phyloP scores from a whole-genome alignment of 345 rosid genomes.

The Turritis glabra region DNA sequence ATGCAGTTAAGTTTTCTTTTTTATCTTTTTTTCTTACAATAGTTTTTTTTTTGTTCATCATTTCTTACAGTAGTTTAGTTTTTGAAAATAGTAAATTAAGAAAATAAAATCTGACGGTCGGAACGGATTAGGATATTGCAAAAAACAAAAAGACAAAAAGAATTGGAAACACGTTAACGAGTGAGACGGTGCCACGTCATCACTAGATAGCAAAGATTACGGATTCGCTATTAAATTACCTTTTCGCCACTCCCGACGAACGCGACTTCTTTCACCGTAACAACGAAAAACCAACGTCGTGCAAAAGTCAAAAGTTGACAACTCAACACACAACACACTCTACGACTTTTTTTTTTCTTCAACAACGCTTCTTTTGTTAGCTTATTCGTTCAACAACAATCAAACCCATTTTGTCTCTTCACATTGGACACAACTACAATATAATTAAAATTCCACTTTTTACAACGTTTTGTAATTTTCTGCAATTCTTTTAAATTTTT shows the following conservation, averaged over 20 bases:
- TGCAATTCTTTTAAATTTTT: background rate
- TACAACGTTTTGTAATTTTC: conserved; percentile 27
- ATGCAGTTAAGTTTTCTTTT: too few relatives aligned
- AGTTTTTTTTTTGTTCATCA: too few relatives aligned
- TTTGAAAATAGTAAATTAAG: too few relatives aligned
- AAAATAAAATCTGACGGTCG: background rate
- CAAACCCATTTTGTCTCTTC: conserved; percentile 24
- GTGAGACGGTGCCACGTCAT: conserved; percentile 24
- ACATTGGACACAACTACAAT: conserved; percentile 33
- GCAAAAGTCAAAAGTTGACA: conserved; percentile 40
- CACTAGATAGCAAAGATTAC: conserved; percentile 9
- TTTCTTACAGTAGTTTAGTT: too few relatives aligned
- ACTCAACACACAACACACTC: conserved; percentile 22
- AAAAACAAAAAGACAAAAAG: background rate
- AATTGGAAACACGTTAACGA: background rate
- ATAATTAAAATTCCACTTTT: conserved; percentile 28
- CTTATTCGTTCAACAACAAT: conserved; percentile 32
- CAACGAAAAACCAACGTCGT: conserved; percentile 23
- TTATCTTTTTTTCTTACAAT: too few relatives aligned
- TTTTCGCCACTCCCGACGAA: conserved; percentile 31
- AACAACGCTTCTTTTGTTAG: conserved; percentile 30
- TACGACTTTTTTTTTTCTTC: conserved; percentile 14
- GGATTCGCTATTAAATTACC: background rate
- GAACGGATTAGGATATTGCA: background rate
- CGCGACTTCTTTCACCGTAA: conserved; percentile 26